Base-by-base conservation (phyloP, 2,329 filamentous ascomycete species). In the Zymoseptoria ardabiliae region DNA sequence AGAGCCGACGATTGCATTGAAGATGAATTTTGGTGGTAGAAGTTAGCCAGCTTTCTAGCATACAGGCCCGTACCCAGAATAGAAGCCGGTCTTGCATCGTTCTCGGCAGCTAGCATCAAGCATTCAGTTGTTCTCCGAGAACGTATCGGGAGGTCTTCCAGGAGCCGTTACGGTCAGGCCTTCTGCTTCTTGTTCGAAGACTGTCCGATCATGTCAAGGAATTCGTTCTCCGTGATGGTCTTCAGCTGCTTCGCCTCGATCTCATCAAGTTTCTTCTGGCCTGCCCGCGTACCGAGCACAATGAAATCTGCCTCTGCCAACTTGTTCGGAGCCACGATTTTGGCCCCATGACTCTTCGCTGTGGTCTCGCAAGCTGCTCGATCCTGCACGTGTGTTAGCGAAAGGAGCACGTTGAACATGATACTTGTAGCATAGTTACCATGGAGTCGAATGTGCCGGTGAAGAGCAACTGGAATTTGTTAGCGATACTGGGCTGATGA, bases 1-100 rank as follows among this genome's bases (percentile, higher is more conserved):
- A 50, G 78, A 80, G 74, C 94, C 94, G 11, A 94, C 80, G 63
- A 99, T 99, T 80, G 91, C 91, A 57, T 75, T 99, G 71, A 94
- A 95, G 81, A 95, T 97, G 89, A 82, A 96, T 74, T 97, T 99
- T 61, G 63, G 67, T 6, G 60, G 63, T 13, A 55, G 53, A 60
- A 25, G 6, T 53, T 41, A 41, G 35, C 35, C 5, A 17, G 35
- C 35, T 17, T 11, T 17, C 2, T 41, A 41, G 35, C 35, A 41
- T 17, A 41, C 17, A 41, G 35, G 35, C 35, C 17, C 11, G 1
- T 4, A 17, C 17, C 10, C 35, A 41, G 35, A 41, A 17, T 41
- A 13, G 11, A 41, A 41, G 35, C 35, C 35, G 17, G 17, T 41
- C 13, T 17, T 41, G 11, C 35, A 41, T 41, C 4, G 35, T 41